These are phyloP conservation scores for Fraxinus floribunda DNA, from an alignment of 305 asterid species.

Conservation along the genomic window DNA sequence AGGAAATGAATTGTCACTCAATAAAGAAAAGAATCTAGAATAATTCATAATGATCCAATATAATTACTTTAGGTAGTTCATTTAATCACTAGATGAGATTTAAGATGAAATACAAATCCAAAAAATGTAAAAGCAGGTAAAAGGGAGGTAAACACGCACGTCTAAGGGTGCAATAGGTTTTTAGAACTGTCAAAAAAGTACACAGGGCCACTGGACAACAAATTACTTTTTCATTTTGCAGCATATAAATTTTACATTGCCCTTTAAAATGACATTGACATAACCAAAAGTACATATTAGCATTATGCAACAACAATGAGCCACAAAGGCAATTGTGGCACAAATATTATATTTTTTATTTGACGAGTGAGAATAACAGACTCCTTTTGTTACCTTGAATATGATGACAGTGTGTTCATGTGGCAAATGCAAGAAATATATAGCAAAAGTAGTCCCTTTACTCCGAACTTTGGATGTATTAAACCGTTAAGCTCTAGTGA, in stretches of 20 bases:
- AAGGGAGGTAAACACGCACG: not conserved
- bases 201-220: not conserved
- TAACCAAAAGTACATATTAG: not conserved
- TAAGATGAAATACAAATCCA: not conserved
- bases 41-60: not conserved
- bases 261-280: not conserved
- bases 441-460: not conserved
- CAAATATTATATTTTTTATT: not conserved
- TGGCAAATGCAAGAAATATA: not conserved
- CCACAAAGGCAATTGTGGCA: not conserved
- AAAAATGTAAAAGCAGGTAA: not conserved
- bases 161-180: constrained; percentile 2
- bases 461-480: not conserved
- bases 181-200: constrained; percentile 5
- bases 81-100: not conserved
- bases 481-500: constrained; percentile 1
- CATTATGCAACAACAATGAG: constrained; percentile 1
- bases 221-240: not conserved
- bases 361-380: not conserved
- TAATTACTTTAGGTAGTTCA: not conserved
- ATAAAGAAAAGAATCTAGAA: constrained; percentile 15
- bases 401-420: not conserved
- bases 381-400: not conserved
- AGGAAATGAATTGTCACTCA: constrained; percentile 20
- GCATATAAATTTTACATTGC: not conserved